Conservation (phyloP, 1,284 basidiomycete species). For the Golubevia pallescens region DNA sequence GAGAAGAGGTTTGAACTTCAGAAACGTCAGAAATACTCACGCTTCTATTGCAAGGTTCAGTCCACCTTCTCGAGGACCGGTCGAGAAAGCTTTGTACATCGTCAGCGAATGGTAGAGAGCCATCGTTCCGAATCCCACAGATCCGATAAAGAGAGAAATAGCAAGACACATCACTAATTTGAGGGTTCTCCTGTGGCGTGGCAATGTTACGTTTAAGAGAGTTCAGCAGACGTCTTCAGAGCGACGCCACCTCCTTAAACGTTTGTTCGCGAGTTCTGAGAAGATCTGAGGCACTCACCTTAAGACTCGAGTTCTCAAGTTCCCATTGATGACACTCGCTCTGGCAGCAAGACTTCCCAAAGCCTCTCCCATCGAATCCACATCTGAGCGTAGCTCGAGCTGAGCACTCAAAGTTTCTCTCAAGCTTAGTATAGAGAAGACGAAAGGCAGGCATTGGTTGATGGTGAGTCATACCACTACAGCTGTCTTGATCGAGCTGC, state of each 20-base stretch:
- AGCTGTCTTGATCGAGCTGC: too few relatives aligned
- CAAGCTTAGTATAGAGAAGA: not conserved
- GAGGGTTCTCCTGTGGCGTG: too few relatives aligned
- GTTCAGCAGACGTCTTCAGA: too few relatives aligned
- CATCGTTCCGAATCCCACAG: not conserved
- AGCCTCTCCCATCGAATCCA: not conserved
- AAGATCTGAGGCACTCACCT: not conserved
- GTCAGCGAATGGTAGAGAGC: not conserved
- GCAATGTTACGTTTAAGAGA: too few relatives aligned
- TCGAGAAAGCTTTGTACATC: not conserved
- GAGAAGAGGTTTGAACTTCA: not conserved
- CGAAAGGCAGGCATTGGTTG: not conserved
- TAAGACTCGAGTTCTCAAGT: not conserved
- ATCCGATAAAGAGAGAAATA: not conserved
- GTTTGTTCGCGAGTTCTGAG: not conserved
- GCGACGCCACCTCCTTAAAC: not conserved
- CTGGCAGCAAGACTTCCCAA: not conserved
- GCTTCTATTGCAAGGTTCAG: not conserved
- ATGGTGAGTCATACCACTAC: too few relatives aligned
- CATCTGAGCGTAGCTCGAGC: not conserved
- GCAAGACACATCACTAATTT: not conserved
- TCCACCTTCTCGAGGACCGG: not conserved
- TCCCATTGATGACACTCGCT: not conserved
- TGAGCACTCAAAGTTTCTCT: not conserved
- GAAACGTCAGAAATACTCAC: not conserved